Evolutionary conservation across 495 filamentous ascomycete genomes (phyloP), one percentile per base, ranked within the genome.

Genomic region (Penicillium desertorum): DNA sequence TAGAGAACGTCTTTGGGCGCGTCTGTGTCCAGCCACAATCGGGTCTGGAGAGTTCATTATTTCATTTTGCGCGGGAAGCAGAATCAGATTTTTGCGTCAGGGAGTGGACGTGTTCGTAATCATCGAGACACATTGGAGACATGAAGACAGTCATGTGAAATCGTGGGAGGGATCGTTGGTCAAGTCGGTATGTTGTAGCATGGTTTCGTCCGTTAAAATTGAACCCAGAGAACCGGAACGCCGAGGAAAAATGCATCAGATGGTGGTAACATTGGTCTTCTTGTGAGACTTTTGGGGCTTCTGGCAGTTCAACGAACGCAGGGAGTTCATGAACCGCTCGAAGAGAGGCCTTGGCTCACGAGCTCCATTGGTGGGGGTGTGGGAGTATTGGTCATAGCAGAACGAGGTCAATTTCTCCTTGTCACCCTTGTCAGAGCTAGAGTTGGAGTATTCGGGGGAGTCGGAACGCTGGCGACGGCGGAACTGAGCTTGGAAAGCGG

Each of bases 401-500:
- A 73, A 57, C 0, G 71, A 72, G 20, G 68, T 69, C 2, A 71
- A 37, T 42, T 69, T 70, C 30, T 75, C 72, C 27, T 64, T 61
- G 12, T 64, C 58, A 17, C 30, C 8, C n/a, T 27, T 16, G n/a
- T 58, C 62, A 37, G 45, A 45, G 29, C 30, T 27, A 7, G 62
- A 58, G 11, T 57, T 45, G 29, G 42, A 42, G 42, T 58, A 64
- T 12, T 71, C 70, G 0, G 71, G 64, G 0, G 68, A 66, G 17
- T 71, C 63, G 1, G 69, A 72, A n/a, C 63, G 60, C 51, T 74
- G 70, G n/a, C 68, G 69, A 4, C 74, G 73, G 4, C 73, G 64
- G 9, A 64, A 70, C 42, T 72, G 66, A 17, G 76, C 76, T 54
- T 76, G 73, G 19, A 73, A 65, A 1, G 75, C 75, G 0, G 76